Evolutionary conservation across 2,329 filamentous ascomycete species (phyloP).

Genomic region (Talaromyces sp.): DNA sequence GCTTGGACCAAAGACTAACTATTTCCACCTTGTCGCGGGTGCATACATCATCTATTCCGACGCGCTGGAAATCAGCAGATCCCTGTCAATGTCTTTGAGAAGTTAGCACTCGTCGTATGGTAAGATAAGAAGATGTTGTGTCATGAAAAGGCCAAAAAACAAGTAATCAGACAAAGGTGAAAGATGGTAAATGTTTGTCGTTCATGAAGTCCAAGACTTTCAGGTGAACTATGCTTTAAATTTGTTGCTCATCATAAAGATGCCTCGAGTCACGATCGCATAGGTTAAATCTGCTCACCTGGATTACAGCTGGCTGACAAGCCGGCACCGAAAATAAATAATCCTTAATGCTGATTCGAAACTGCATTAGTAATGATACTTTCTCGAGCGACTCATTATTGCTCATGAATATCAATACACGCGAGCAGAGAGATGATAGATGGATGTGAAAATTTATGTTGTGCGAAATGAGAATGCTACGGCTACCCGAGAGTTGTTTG

Average conservation of each 20-base stretch:
- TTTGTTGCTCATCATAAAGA: slow-evolving; percentile 25
- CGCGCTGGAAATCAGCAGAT: neutral
- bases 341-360: no score
- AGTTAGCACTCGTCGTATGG: neutral
- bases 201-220: slow-evolving; percentile 27
- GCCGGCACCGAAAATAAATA: neutral
- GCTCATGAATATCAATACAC: neutral
- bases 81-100: neutral
- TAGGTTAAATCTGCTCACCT: slow-evolving; percentile 4
- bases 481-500: neutral
- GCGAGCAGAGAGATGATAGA: neutral
- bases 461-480: neutral
- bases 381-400: neutral
- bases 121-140: neutral
- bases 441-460: neutral
- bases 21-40: neutral
- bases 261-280: neutral
- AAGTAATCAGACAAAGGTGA: slow-evolving; percentile 23
- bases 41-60: neutral
- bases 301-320: neutral
- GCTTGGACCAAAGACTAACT: slow-evolving; percentile 4
- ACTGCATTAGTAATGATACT: neutral
- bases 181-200: slow-evolving; percentile 29
- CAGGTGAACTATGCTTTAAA: slow-evolving; percentile 32
- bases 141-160: neutral